Base-by-base conservation (phyloP, 805 yeast genomes). In the Scheffersomyces stipitis region DNA sequence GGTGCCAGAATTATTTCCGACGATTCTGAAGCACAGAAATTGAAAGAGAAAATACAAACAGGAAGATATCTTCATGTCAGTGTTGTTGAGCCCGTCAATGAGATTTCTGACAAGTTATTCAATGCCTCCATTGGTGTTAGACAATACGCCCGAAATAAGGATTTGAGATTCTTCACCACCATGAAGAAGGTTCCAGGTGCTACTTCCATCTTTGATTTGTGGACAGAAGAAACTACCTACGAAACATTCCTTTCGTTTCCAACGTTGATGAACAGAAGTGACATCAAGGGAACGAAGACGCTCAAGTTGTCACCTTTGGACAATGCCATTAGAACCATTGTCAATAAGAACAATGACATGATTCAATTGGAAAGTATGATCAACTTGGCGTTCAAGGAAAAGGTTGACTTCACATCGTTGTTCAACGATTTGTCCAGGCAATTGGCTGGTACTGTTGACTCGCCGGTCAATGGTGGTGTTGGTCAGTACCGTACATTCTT, bases 391-490 rank as follows among this genome's bases (percentile, higher is more conserved):
- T 46, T 74, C 37, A 76, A 71, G 45, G 80, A 78, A 18, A 75
- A 73, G 49, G 68, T 70, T 0, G 77, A 72, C 33, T 65, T 60
- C 33, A 53, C 68, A 2, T 61, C 80, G 0, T 56, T 75, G 18
- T 81, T 81, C 56, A 73, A 75, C 46, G 87, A 80, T 52, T 62
- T 85, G 42, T 80, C 90, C 4, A 70, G 91, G 58, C 79, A 78
- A 51, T 64, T 83, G 37, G 76, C 87, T 3, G 96, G 96, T 29
- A 86, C 96, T 0, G 90, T 89, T 37, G 95, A 87, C 56, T 80
- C 96, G 0, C 96, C 96, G 3, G 91, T 88, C 4, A 88, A 88
- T 56, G 96, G 96, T 24, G 96, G 96, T 40, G 86, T 88, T 45
- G 86, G 87, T 2, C 88, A 84, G 54, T 88, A 85, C 61, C 72